Evolutionary conservation across 768 basidiomycete species (phyloP).

Genomic region (Lactarius hengduanensis): DNA sequence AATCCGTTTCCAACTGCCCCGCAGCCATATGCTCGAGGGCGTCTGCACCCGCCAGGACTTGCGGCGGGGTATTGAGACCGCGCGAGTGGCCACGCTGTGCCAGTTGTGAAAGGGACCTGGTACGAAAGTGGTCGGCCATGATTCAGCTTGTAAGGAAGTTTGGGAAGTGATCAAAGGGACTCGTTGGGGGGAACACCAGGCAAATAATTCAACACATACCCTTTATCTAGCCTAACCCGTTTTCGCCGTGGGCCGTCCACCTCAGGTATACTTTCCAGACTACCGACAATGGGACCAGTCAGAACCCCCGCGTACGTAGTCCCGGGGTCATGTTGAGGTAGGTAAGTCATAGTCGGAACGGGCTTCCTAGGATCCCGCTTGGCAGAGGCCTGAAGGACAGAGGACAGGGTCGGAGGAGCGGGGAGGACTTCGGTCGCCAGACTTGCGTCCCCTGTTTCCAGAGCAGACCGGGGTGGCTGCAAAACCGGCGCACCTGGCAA

Average conservation of each 20-base stretch:
- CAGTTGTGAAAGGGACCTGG: constrained; percentile 59
- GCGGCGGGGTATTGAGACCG: constrained; percentile 50
- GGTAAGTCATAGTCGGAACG: constrained; percentile 66
- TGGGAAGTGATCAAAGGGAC: constrained; percentile 12
- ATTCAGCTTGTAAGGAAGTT: constrained; percentile 4
- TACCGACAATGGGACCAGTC: constrained; percentile 52
- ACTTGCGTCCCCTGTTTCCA: constrained; percentile 54
- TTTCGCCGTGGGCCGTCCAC: constrained; percentile 67
- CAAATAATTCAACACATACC: constrained; percentile 46
- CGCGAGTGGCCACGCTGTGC: constrained; percentile 74
- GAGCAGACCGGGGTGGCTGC: constrained; percentile 80
- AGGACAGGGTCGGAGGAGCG: constrained; percentile 74
- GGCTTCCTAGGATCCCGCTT: constrained; percentile 84
- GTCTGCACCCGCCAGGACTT: constrained; percentile 43
- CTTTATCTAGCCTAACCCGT: constrained; percentile 70
- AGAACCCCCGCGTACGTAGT: constrained; percentile 82
- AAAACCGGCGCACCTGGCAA: constrained; percentile 67
- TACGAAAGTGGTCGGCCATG: constrained; percentile 17
- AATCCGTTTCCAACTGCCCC: constrained; percentile 51
- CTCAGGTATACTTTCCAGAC: constrained; percentile 47
- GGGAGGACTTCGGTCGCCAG: constrained; percentile 90
- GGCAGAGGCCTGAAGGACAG: constrained; percentile 60
- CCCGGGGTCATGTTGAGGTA: constrained; percentile 82
- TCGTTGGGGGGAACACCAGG: constrained; percentile 4
- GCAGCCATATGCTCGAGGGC: constrained; percentile 42